Base-by-base conservation (phyloP, 2,329 filamentous ascomycete species). In the Cercospora sp. region DNA sequence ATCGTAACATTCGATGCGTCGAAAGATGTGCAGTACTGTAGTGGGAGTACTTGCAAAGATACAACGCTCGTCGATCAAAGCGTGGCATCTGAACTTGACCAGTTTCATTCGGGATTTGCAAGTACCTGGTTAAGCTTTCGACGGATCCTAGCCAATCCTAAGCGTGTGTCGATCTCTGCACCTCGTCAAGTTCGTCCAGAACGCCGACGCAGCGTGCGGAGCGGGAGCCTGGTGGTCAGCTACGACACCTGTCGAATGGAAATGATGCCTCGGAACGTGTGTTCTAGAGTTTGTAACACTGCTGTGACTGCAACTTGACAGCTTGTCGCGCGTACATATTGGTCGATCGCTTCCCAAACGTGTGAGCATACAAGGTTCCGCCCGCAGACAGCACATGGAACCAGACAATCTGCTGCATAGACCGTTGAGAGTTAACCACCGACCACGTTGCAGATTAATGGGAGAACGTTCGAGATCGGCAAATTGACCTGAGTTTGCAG, bases 81-180 rank as follows among this genome's bases (percentile, higher is more conserved):
- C 60, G 42, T 30, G 42, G 60, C 58, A 55, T 36, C 28, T 59
- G 48, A 42, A 42, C 60, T 62, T 48, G 36, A 48, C 60, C 60
- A 48, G 20, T 48, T 62, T 48, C 60, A 62, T 62, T 51, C 60
- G 60, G 60, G 60, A 51, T 51, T 62, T 62, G 18, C 60, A 23
- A 45, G 36, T 62, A 23, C 36, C 28, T 23, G 16, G 7, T 45
- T 51, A 62, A 62, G 60, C 36, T 62, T 62, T 62, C n/a, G 42
- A 18, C 60, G 36, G 60, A 28, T 48, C n/a, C 36, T 18, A 20
- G 28, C 18, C 40, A 62, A 33, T 36, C 31, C 28, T n/a, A n/a
- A 59, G 53, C 53, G 23, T 4, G 7, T 23, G 45, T 48, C n/a
- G 48, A 55, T 55, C 48, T 30, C 48, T 55, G 48, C 36, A n/a